Conservation (phyloP, 352 stramenopile genomes). For the Blastocystis hominis region DNA sequence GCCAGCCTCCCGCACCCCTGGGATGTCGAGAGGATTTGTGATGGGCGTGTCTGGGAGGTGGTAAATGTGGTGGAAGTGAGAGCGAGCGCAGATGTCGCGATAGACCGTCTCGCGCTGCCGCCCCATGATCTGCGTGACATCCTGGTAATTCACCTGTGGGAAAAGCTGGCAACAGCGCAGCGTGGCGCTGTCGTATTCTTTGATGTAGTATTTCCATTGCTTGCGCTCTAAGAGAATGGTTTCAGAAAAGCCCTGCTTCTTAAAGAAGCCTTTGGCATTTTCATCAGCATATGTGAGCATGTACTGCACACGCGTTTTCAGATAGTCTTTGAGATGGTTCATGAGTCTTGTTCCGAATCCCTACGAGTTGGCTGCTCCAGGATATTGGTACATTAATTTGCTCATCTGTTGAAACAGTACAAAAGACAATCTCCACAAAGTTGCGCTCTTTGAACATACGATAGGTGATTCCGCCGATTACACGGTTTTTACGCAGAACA, state of each 20-base stretch:
- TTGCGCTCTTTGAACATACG: constrained; percentile 80
- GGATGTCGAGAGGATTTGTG: constrained; percentile 63
- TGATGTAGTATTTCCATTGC: constrained; percentile 94
- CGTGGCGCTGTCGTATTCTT: constrained; percentile 97
- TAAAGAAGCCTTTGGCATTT: constrained; percentile 56
- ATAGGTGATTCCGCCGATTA: constrained; percentile 96
- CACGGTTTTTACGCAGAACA: constrained; percentile 78
- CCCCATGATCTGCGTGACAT: constrained; percentile 83
- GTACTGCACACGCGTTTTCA: constrained; percentile 67
- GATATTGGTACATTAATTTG: constrained; percentile 63
- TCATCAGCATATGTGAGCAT: constrained; percentile 58
- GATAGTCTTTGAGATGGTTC: constrained; percentile 96
- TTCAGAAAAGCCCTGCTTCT: constrained; percentile 62
- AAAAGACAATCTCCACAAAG: constrained; percentile 99
- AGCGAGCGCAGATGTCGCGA: constrained; percentile 63
- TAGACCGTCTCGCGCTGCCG: constrained; percentile 71
- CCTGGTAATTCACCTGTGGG: constrained; percentile 88
- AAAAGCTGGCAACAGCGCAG: constrained; percentile 98
- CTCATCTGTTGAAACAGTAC: constrained; percentile 86
- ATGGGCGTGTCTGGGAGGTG: constrained; percentile 29
- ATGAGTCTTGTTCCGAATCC: constrained; percentile 95
- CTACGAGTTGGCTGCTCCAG: constrained; percentile 60
- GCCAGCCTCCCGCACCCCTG: constrained; percentile 68
- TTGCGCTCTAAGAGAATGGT: constrained; percentile 69
- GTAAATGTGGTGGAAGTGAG: constrained; percentile 12